Evolutionary conservation across 2,329 filamentous ascomycete genomes (phyloP), one percentile per base, ranked within the genome.

Genomic region (Penicillium janthinellum): DNA sequence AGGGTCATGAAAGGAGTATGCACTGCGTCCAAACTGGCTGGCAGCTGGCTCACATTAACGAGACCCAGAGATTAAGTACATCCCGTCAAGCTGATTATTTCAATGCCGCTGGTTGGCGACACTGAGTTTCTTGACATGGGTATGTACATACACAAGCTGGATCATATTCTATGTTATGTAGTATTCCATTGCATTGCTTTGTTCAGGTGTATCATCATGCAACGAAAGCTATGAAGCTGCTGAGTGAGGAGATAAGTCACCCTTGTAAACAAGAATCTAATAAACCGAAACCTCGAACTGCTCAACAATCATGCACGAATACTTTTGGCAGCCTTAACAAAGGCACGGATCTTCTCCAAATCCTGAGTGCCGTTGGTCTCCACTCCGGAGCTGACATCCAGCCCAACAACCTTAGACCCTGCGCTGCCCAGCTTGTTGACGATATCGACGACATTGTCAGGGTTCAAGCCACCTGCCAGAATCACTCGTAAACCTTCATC

Each of bases 361-460:
- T 88, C 90, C 77, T 99, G 95, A 72, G 86, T 81, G 2, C 92
- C 94, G 67, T 89, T 85, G 38, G 87, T 88, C 77, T 98, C 95
- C 2, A 99, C 92, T 0, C 96, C 96, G 71, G 91, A 96, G 75
- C 92, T 96, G 20, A 96, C 91, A 79, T 99, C 95, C 3, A 99
- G 90, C 1, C 89, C 93, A 37, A 92, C 80, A 12, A 97, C 85
- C 60, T 88, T 86, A 10, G 81, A 81, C 28, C 81, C 81, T 10
- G 86, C 74, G 6, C 84, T 80, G 0, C 87, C 89, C 15, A 94
- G 78, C 14, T 84, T 82, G 22, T 81, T 79, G 17, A 99, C 79
- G 7, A 86, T 83, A 5, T 86, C 81, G 1, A 80, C 80, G 5
- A 99, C 90, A 70, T 97, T 99, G 3, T 88, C 86, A 1, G 91